Base-by-base conservation (phyloP, 2,329 filamentous ascomycete genomes). In the Sporothrix euskadiensis region DNA sequence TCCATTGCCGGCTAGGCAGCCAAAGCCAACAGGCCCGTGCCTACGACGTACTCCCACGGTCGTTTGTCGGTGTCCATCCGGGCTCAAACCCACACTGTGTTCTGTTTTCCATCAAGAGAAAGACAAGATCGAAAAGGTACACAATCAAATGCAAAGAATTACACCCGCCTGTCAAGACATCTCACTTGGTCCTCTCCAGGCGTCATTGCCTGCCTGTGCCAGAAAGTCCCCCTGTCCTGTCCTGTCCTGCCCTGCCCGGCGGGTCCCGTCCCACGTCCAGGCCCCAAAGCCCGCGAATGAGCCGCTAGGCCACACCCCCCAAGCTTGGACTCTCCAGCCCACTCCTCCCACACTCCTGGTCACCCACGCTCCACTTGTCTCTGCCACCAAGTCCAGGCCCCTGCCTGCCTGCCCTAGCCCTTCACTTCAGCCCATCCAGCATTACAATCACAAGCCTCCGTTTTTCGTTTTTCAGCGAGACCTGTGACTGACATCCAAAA, bases 161-260 rank as follows among this genome's bases (percentile, higher is more conserved):
- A 19, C 41, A 30, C 8, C n/a, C 22, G 41, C 41, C 26, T 66
- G 63, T 10, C 59, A 44, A 41, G 35, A 26, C 63, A 49, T 59
- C 56, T 59, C 56, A 35, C 56, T 19, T 16, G 22, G 16, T 57
- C 54, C 12, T 26, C 14, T 1, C 26, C 54, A 59, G 56, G 56
- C 56, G 56, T 35, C 8, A 22, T 47, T 47, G 61, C 39, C 61
- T 65, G 61, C 61, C 61, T 47, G 61, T 39, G n/a, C n/a, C 39
- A 47, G 61, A 56, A 14, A 66, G 19, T 35, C 35, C 16, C 41
- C 63, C 35, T 35, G 35, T 35, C 63, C n/a, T 35, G 35, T 35
- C 63, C n/a, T 68, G 65, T 47, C 63, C 22, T 68, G 44, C 65
- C 65, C 65, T 68, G 44, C 65, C 65, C 65, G 47, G 65, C 65